Conservation (phyloP, 306 rosid species). For the Rosa persica region DNA sequence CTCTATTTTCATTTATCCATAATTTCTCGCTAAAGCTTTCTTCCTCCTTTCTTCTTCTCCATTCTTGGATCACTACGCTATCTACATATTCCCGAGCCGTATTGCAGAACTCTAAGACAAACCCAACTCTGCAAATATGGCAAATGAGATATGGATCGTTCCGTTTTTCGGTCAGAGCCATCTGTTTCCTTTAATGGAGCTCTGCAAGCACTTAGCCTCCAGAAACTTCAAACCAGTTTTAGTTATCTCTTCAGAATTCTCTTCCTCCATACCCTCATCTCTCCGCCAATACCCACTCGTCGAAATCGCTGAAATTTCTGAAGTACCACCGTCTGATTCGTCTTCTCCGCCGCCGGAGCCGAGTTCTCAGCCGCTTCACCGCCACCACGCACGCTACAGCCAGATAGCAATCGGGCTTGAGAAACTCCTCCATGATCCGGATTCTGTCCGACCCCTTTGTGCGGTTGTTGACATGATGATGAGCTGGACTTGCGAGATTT, state of each 20-base stretch:
- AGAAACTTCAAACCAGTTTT: constrained; percentile 37
- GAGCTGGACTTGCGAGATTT: constrained; percentile 41
- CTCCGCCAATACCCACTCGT: constrained; percentile 42
- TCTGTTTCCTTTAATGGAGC: constrained; percentile 57
- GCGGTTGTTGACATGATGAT: constrained; percentile 51
- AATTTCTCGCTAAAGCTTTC: too few species aligned
- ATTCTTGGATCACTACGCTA: too few species aligned
- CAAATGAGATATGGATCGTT: constrained; percentile 46
- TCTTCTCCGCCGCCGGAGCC: constrained; percentile 14
- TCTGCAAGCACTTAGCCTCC: constrained; percentile 56
- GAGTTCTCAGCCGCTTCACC: constrained; percentile 11
- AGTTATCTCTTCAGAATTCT: constrained; percentile 37
- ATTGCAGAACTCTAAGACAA: neutral
- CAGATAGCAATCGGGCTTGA: constrained; percentile 29
- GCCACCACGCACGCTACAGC: constrained; percentile 13
- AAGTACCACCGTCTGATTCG: neutral
- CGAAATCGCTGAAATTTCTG: constrained; percentile 30
- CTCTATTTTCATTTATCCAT: too few species aligned
- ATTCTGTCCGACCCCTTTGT: constrained; percentile 40
- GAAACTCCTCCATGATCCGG: constrained; percentile 25
- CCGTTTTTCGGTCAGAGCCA: constrained; percentile 70
- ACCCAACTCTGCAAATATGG: constrained; percentile 18
- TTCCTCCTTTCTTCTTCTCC: too few species aligned
- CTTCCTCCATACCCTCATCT: constrained; percentile 48
- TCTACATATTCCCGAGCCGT: too few species aligned